Evolutionary conservation across 345 rosid species (phyloP), one percentile per base, ranked within the genome.

Genomic region (Corymbia maculata): DNA sequence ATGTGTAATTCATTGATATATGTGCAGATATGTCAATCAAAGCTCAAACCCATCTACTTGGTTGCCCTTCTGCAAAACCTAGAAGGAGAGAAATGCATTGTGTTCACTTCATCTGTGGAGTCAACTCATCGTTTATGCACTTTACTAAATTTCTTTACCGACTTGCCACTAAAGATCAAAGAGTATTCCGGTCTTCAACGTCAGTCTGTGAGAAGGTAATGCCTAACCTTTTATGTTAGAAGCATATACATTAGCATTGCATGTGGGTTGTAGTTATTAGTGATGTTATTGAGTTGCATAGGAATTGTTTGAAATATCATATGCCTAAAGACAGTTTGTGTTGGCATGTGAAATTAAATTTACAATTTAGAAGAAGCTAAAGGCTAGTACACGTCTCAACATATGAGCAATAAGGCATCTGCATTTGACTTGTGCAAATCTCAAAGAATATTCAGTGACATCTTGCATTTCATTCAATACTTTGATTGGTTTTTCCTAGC

Each of bases 51-150:
- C 51, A 91, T 94, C 19, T 95, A 95, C 90, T 91, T 97, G 92
- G 96, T 93, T 90, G 95, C 97, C 42, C 95, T 96, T 90, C 92
- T 96, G 84, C 95, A 94, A 93, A 92, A 91, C 89, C 91, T 95
- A 89, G 98, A 92, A 91, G 94, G 88, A 87, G 97, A 97, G 89
- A 97, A 97, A 91, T 91, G 95, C 89, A 96, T 97, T 79, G 96
- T 97, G 85, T 97, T 96, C 93, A 94, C 98, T 53, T 95, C 98
- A 64, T 96, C 99, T 9, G 96, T 97, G 87, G 95, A 96, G 93
- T 94, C 97, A 82, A 96, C 99, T 90, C 98, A 95, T 88, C 96
- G 96, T 85, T 93, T 97, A 22, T 96, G 96, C 93, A 94, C 93
- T 88, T 90, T 97, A 79, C 93, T 97, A 87, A 95, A 95, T 91